Evolutionary conservation across 345 rosid genomes (phyloP), one percentile per base, ranked within the genome.

Genomic region (Heritiera fomes): DNA sequence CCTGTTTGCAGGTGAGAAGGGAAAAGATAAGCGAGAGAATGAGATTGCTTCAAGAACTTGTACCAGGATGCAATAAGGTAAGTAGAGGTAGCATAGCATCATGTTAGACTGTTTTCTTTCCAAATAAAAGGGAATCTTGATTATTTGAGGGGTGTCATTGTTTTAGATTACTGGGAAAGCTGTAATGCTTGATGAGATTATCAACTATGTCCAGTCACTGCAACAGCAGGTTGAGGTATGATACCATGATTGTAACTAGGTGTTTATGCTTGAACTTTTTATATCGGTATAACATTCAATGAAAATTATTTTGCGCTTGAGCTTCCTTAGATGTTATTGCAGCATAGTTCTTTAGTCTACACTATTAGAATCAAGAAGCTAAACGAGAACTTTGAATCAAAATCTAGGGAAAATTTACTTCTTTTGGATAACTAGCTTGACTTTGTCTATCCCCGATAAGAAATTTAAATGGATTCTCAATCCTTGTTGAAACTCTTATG

Each of bases 171-270:
- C 97, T 41, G 99, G 98, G 47, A 95, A 95, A 85, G 98, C 98
- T 38, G 98, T 93, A 65, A 95, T 95, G 99, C 99, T 95, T 18
- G 98, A 93, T 77, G 99, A 95, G 90, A 95, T 95, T 77, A 95
- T 95, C 81, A 95, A 95, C 86, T 93, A 95, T 84, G 99, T 95
- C 82, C 99, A 93, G 81, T 95, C 98, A 14, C 82, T 95, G 81
- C 98, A 95, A 79, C 97, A 92, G 47, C 99, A 95, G 83, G 99
- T 95, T 5, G 99, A 95, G 99, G 99, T 95, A 95, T 38, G 88
- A 61, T 32, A 60, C 78, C 65, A n/a, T 17, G 41, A 41, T 30
- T 28, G 49, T 45, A 45, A 53, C 45, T 11, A 60, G 58, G 43
- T 30, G 52, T 78, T 58, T 53, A 18, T 73, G 71, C 56, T 7